Conservation (phyloP, 148 eudicot species). For the Talinum fruticosum region DNA sequence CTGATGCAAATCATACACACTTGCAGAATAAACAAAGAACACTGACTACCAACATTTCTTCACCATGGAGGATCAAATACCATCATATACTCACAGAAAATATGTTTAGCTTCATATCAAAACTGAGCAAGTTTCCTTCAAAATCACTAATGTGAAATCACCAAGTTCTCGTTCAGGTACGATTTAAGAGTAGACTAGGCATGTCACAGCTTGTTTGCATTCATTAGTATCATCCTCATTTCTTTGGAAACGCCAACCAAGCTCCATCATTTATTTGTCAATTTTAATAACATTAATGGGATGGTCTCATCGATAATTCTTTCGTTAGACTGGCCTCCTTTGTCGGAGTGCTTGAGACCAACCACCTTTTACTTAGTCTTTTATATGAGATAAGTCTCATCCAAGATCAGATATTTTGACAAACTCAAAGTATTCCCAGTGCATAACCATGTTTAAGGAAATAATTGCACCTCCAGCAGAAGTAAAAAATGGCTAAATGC, state of each 20-base stretch:
- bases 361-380: not conserved
- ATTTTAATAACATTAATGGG: not conserved
- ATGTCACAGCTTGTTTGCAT: not conserved
- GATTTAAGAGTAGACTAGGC: not conserved
- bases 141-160: constrained; percentile 2
- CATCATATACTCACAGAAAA: not conserved
- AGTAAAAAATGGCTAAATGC: not conserved
- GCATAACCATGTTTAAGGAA: not conserved
- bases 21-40: not conserved
- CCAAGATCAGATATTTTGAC: not conserved
- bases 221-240: not conserved
- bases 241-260: not conserved
- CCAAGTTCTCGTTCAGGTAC: constrained; percentile 10
- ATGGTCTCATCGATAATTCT: not conserved
- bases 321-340: not conserved
- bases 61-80: not conserved
- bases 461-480: constrained; percentile 3
- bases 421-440: not conserved
- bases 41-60: not conserved
- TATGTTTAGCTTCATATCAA: not conserved
- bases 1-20: not conserved
- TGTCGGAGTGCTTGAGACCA: not conserved
- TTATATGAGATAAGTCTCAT: not conserved
- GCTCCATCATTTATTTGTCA: not conserved
- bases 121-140: not conserved